These are phyloP conservation scores for Russula virescens DNA, from an alignment of 768 basidiomycete genomes.

Conservation along the genomic window DNA sequence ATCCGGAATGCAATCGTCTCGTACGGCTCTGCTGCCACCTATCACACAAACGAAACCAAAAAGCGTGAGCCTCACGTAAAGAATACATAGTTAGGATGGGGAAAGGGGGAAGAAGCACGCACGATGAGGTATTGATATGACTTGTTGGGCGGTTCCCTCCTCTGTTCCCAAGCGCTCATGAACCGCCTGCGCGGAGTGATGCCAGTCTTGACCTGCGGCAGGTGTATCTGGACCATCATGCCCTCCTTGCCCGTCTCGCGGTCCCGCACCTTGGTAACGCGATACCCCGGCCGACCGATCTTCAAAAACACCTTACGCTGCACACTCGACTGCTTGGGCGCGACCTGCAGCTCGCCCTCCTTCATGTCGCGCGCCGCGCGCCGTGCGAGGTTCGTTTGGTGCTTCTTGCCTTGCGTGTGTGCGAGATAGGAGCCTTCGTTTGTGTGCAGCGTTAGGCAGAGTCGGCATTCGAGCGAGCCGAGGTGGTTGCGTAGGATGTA, in stretches of 20 bases:
- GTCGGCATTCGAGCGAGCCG: slow-evolving; percentile 95
- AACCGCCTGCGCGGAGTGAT: slow-evolving; percentile 83
- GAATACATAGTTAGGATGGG: too few species aligned
- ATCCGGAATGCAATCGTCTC: slow-evolving; percentile 99
- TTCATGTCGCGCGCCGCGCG: slow-evolving; percentile 97
- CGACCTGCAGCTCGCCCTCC: slow-evolving; percentile 85
- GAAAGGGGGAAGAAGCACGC: slow-evolving; percentile 32
- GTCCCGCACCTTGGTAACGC: slow-evolving; percentile 96
- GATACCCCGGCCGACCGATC: slow-evolving; percentile 92
- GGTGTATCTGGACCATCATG: slow-evolving; percentile 94
- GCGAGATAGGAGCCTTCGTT: slow-evolving; percentile 99
- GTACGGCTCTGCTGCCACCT: slow-evolving; percentile 99
- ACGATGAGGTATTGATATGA: slow-evolving; percentile 97
- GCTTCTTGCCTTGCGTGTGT: slow-evolving; percentile 99
- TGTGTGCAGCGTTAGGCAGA: slow-evolving; percentile 97
- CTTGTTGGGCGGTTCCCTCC: slow-evolving; percentile 89
- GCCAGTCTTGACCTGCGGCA: slow-evolving; percentile 87
- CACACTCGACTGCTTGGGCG: slow-evolving; percentile 70
- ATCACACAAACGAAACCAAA: neutral
- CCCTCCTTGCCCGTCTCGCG: slow-evolving; percentile 88
- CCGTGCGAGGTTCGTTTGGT: slow-evolving; percentile 96
- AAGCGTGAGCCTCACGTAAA: slow-evolving; percentile 21
- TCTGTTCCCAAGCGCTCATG: slow-evolving; percentile 98
- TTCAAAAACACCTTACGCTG: slow-evolving; percentile 95
- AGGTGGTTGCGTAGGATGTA: slow-evolving; percentile 99